Conservation (phyloP, 345 rosid species). For the Lenwebbia sp. region DNA sequence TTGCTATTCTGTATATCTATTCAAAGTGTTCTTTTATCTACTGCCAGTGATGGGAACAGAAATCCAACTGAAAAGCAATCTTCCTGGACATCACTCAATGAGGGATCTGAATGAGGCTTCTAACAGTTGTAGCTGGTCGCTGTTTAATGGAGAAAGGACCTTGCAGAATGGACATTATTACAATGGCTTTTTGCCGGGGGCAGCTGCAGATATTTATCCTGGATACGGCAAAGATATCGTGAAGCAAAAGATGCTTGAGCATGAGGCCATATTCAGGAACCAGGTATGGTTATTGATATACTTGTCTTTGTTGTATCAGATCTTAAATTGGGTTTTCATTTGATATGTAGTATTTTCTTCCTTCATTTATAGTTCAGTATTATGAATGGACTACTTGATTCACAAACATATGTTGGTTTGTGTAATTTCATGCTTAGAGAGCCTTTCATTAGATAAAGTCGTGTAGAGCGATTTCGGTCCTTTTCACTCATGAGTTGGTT, state of each 20-base stretch:
- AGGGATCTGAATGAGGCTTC: constrained; percentile 73
- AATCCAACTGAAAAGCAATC: constrained; percentile 63
- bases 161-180: constrained; percentile 42
- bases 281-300: constrained; percentile 38
- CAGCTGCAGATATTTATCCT: constrained; percentile 32
- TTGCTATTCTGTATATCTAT: background rate
- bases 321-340: background rate
- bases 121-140: constrained; percentile 57
- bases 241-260: constrained; percentile 76
- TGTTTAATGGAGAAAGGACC: constrained; percentile 35
- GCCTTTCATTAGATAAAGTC: background rate
- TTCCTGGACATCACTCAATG: constrained; percentile 58
- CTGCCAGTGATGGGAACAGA: constrained; percentile 73
- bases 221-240: constrained; percentile 45
- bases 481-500: background rate
- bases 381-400: background rate
- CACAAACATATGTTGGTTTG: background rate
- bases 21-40: background rate
- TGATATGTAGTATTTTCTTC: background rate
- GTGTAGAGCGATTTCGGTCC: background rate
- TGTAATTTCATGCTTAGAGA: background rate
- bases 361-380: background rate
- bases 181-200: constrained; percentile 37
- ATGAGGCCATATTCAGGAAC: constrained; percentile 68
- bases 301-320: background rate